A percentile compares a stretch with the other conserved stretches of the same genome.
phyloP scores from a whole-genome alignment of 495 filamentous ascomycete species.

The Hypoxylon cercidicola region DNA sequence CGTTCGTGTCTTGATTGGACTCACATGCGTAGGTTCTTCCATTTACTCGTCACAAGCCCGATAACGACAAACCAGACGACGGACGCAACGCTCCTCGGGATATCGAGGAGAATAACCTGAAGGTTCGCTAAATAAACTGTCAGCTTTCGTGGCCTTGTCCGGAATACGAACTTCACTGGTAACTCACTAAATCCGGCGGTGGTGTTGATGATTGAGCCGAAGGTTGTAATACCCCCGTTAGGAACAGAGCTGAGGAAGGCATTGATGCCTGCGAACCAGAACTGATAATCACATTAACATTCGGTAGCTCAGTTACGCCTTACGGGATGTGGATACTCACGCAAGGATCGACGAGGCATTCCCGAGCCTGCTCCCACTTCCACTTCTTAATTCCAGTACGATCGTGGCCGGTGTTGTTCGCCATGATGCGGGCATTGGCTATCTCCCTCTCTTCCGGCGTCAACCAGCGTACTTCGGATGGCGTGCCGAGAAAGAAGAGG shows the following conservation, averaged over 20 bases:
- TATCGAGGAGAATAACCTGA: slow-evolving; percentile 46
- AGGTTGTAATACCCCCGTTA: slow-evolving; percentile 63
- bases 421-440: slow-evolving; percentile 46
- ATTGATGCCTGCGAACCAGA: slow-evolving; percentile 57
- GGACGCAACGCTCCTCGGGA: slow-evolving; percentile 41
- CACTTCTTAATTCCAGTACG: slow-evolving; percentile 47
- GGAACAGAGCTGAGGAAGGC: slow-evolving; percentile 61
- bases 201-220: slow-evolving; percentile 58
- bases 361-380: slow-evolving; percentile 49
- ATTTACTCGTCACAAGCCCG: slow-evolving; percentile 41
- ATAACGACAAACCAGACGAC: slow-evolving; percentile 45
- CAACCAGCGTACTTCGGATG: slow-evolving; percentile 50
- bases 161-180: not conserved
- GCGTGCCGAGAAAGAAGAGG: slow-evolving; percentile 49
- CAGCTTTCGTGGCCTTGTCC: not conserved
- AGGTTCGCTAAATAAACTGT: slow-evolving; percentile 33
- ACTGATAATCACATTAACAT: slow-evolving; percentile 12
- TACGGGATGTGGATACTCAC: slow-evolving; percentile 10
- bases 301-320: not conserved
- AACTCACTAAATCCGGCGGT: slow-evolving; percentile 55
- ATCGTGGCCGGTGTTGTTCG: slow-evolving; percentile 48
- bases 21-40: slow-evolving; percentile 47
- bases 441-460: slow-evolving; percentile 50
- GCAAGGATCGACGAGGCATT: slow-evolving; percentile 49
- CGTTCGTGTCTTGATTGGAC: not conserved